phyloP scores from a whole-genome alignment of 2,329 filamentous ascomycete genomes.

The Colletotrichum cereale region DNA sequence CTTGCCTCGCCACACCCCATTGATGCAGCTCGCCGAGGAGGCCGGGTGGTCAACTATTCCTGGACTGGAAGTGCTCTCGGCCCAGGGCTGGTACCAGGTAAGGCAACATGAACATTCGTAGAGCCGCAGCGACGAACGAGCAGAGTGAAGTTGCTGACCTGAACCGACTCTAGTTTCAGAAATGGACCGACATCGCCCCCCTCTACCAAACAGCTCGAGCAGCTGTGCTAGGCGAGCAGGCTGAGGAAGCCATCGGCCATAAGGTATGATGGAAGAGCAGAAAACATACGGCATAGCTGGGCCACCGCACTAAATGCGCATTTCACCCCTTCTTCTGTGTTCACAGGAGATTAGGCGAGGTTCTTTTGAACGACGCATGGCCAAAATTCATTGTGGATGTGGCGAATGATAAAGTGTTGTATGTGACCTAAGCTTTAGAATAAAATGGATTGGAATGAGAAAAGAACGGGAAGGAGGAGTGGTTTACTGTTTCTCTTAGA shows the following conservation, averaged over 20 bases:
- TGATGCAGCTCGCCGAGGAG: slow-evolving; percentile 86
- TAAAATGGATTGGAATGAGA: too few relatives aligned
- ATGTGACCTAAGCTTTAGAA: too few relatives aligned
- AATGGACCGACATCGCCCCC: slow-evolving; percentile 86
- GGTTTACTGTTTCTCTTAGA: background rate
- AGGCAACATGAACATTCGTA: slow-evolving; percentile 45
- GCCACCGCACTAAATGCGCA: background rate
- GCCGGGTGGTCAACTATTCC: slow-evolving; percentile 86
- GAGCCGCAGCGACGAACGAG: background rate
- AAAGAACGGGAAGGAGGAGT: background rate
- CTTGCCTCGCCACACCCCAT: slow-evolving; percentile 83
- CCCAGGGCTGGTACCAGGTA: slow-evolving; percentile 91
- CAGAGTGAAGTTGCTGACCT: slow-evolving; percentile 42
- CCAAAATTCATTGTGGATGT: background rate
- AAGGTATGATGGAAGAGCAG: background rate
- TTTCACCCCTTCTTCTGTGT: background rate
- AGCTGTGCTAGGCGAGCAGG: slow-evolving; percentile 55
- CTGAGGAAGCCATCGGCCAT: background rate
- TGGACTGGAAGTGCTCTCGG: slow-evolving; percentile 88
- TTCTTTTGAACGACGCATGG: background rate
- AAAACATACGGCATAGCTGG: background rate
- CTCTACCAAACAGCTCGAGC: slow-evolving; percentile 77
- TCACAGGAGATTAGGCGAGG: background rate
- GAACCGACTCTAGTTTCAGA: slow-evolving; percentile 70
- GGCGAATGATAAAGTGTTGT: background rate